A percentile compares a stretch with the other conserved stretches of the same genome.
Conservation (phyloP, 176 grass and related monocot species). For the Zea mays region DNA sequence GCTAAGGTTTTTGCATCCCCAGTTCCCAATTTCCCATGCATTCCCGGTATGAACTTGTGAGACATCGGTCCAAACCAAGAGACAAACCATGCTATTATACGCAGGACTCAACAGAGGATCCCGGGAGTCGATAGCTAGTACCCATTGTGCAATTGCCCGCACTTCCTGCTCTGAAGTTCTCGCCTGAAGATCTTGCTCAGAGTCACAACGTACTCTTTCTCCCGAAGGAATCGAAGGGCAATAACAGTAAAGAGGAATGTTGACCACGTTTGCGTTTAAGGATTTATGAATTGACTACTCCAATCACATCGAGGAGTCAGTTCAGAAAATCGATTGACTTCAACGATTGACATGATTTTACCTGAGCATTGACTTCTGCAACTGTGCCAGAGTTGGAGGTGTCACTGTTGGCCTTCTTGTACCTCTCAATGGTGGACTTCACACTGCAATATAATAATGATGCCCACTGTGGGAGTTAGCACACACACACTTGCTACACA, state of each 20-base stretch:
- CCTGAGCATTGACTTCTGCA: conserved; percentile 85
- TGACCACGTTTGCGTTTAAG: background rate
- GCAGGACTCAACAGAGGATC: conserved; percentile 9
- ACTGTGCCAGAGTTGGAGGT: conserved; percentile 60
- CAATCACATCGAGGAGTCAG: conserved; percentile 1
- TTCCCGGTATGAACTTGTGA: conserved; percentile 4
- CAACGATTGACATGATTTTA: conserved; percentile 54
- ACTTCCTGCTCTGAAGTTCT: conserved; percentile 25
- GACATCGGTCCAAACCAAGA: background rate
- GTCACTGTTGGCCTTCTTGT: conserved; percentile 84
- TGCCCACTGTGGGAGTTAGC: conserved; percentile 13
- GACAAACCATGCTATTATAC: background rate
- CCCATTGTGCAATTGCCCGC: conserved; percentile 14
- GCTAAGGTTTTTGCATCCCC: background rate
- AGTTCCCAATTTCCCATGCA: too few species aligned
- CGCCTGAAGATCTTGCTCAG: conserved; percentile 28
- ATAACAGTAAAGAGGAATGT: conserved; percentile 40
- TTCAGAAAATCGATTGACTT: conserved; percentile 20
- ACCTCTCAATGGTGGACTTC: conserved; percentile 90
- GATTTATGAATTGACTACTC: conserved; percentile 20
- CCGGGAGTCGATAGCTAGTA: background rate
- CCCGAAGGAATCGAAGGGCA: background rate
- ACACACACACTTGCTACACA: background rate
- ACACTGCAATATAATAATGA: conserved; percentile 54
- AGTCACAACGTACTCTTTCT: background rate